A percentile compares a stretch with the other conserved stretches of the same genome.
Conservation (phyloP, 306 rosid genomes). For the Pyrus bretschneideri region DNA sequence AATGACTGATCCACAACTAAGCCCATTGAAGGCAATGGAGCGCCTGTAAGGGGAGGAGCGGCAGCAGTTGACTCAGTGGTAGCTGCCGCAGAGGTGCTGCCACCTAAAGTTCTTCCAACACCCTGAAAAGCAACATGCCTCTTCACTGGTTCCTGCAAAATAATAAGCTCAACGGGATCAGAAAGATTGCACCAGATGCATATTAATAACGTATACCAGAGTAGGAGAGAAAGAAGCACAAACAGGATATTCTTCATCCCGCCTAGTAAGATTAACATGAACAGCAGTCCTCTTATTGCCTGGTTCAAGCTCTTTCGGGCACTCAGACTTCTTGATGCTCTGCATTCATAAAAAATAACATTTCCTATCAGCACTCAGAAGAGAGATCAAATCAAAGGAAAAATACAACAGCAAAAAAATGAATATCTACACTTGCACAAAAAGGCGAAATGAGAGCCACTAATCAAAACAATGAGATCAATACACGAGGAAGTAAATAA, state of each 20-base stretch:
- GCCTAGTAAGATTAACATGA: conserved; percentile 52
- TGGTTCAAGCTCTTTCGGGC: conserved; percentile 84
- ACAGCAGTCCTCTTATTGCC: conserved; percentile 53
- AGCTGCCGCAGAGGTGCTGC: conserved; percentile 27
- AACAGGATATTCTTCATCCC: conserved; percentile 80
- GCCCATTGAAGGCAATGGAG: conserved; percentile 58
- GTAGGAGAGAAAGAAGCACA: conserved; percentile 8
- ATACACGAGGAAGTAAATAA: neutral
- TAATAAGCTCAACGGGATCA: conserved; percentile 1
- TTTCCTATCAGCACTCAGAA: neutral
- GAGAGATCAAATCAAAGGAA: neutral
- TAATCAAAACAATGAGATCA: neutral
- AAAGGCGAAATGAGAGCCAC: neutral
- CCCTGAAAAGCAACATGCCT: conserved; percentile 56
- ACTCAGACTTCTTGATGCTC: conserved; percentile 86
- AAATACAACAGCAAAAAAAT: neutral
- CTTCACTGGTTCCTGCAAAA: conserved; percentile 61
- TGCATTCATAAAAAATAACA: conserved; percentile 21
- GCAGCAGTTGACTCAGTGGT: conserved; percentile 25
- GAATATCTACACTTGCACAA: neutral
- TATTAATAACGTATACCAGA: neutral
- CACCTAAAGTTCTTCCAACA: conserved; percentile 82
- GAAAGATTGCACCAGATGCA: neutral
- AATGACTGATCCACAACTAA: conserved; percentile 59
- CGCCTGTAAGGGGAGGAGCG: conserved; percentile 23